Conservation (phyloP, 495 filamentous ascomycete species). For the Penicillium soppii region DNA sequence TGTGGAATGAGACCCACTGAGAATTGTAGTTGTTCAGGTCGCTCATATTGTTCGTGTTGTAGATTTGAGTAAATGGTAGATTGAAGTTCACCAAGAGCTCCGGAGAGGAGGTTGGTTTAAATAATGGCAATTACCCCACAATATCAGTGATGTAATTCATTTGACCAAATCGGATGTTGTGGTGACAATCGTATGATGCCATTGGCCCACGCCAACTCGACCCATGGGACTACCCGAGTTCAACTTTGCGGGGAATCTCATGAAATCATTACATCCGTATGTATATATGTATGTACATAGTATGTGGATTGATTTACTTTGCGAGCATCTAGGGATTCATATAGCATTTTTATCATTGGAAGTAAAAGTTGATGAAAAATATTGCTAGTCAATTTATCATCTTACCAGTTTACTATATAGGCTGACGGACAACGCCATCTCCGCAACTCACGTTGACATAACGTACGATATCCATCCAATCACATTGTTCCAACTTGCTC, state of each 20-base stretch:
- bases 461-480: no score
- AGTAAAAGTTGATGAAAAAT: no score
- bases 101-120: background rate
- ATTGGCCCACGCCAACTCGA: background rate
- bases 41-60: background rate
- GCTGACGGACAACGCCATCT: no score
- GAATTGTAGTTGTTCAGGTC: constrained; percentile 26
- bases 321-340: no score
- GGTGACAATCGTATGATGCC: constrained; percentile 1
- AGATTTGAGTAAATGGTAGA: background rate
- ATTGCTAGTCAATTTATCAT: no score
- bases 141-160: constrained; percentile 7
- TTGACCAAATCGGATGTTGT: background rate
- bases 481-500: no score
- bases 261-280: background rate
- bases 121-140: constrained; percentile 3
- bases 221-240: background rate
- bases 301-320: no score
- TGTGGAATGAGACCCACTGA: constrained; percentile 41
- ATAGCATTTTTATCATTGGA: no score
- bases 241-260: background rate
- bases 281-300: no score
- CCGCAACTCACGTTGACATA: no score
- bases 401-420: no score
- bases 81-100: background rate